Conservation (phyloP, 805 yeast species). For the Myxozyma vanderwaltii region DNA sequence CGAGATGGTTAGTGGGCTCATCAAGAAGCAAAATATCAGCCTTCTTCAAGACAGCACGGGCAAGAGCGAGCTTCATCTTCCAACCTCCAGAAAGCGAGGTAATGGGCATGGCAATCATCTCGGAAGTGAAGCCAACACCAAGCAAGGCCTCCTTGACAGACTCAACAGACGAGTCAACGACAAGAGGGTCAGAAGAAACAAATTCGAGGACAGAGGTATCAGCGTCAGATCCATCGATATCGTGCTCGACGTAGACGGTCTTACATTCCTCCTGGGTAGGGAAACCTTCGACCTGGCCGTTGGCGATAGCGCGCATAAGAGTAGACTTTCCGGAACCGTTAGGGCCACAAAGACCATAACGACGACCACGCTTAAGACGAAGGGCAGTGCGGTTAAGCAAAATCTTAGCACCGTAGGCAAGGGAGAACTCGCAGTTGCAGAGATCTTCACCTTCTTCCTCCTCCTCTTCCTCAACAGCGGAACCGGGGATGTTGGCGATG, state of each 20-base stretch:
- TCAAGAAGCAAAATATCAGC: constrained; percentile 97
- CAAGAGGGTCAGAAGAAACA: constrained; percentile 83
- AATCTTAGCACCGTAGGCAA: constrained; percentile 99
- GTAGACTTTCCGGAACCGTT: constrained; percentile 99
- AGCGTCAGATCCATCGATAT: constrained; percentile 97
- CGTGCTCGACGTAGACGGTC: constrained; percentile 99
- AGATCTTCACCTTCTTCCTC: constrained; percentile 99
- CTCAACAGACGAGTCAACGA: constrained; percentile 60
- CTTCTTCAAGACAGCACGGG: constrained; percentile 98
- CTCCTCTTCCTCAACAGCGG: constrained; percentile 85
- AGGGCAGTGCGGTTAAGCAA: constrained; percentile 98
- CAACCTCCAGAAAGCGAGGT: constrained; percentile 99
- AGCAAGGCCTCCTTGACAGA: constrained; percentile 77
- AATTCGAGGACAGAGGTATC: constrained; percentile 92
- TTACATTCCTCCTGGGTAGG: constrained; percentile 98
- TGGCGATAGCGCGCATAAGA: constrained; percentile 94
- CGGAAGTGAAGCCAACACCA: constrained; percentile 92
- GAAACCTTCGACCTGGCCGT: constrained; percentile 99
- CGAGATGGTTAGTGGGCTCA: constrained; percentile 99
- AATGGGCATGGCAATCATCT: constrained; percentile 91
- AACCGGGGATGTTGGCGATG: constrained; percentile 96
- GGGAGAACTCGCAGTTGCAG: constrained; percentile 99
- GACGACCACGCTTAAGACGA: constrained; percentile 97
- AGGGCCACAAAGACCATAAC: constrained; percentile 99
- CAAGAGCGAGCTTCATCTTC: constrained; percentile 99